phyloP scores from a whole-genome alignment of 495 filamentous ascomycete species.

The Trypethelium eluteriae region DNA sequence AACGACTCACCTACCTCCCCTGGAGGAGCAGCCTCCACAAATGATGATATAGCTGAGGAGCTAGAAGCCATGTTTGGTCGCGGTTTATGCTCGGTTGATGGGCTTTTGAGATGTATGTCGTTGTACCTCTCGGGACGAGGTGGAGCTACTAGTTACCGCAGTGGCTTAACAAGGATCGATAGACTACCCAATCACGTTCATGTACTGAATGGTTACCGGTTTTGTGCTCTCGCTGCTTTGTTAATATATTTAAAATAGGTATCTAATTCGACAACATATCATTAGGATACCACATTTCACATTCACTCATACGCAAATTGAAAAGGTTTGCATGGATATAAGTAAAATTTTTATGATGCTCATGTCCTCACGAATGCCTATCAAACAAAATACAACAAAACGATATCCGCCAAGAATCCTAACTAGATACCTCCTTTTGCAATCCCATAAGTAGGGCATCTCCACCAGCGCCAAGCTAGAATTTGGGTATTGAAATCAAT shows the following conservation, averaged over 20 bases:
- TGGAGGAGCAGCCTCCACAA: conserved; percentile 89
- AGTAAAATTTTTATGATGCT: too few relatives aligned
- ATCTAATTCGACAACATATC: too few relatives aligned
- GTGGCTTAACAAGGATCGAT: too few relatives aligned
- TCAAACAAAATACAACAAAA: not conserved
- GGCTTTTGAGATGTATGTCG: not conserved
- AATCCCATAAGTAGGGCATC: not conserved
- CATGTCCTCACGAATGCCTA: not conserved
- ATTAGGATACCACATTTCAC: too few relatives aligned
- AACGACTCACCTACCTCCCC: conserved; percentile 68
- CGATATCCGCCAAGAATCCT: not conserved
- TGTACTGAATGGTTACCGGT: too few relatives aligned
- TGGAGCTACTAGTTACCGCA: not conserved
- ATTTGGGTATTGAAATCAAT: not conserved
- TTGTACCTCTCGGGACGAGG: not conserved
- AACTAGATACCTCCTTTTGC: not conserved
- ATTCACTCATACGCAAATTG: too few relatives aligned
- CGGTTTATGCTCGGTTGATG: not conserved
- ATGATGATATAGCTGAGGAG: conserved; percentile 49
- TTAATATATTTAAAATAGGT: too few relatives aligned
- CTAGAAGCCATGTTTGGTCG: conserved; percentile 28
- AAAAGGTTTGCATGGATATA: too few relatives aligned
- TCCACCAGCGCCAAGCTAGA: conserved; percentile 9
- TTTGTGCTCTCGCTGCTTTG: too few relatives aligned
- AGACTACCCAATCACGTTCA: too few relatives aligned